Evolutionary conservation across 768 basidiomycete genomes (phyloP), one percentile per base, ranked within the genome.

Genomic region (Rhizopogon vesiculosus): DNA sequence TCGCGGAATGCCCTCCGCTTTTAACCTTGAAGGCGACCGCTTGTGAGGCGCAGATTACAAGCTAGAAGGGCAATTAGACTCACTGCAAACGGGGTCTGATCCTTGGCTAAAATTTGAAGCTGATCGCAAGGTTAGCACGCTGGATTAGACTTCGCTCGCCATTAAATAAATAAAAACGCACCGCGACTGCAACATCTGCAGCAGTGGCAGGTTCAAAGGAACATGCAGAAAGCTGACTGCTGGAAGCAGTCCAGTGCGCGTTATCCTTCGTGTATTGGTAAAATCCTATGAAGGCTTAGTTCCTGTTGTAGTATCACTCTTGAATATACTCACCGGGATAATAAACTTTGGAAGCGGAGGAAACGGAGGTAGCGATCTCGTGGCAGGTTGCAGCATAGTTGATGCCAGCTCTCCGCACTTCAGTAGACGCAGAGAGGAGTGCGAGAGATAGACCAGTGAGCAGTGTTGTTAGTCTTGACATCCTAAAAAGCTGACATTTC

Each of bases 141-240:
- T 28, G n/a, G 3, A 40, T 54, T 6, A 59, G 55, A 40, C 9
- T 13, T 44, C 42, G 18, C 16, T 19, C 5, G 29, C n/a, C 13
- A 13, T 57, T 48, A 7, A 45, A 15, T 7, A 18, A 35, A 22
- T 22, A 45, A 45, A 41, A 59, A 22, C 66, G 45, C 53, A 86
- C 85, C 29, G 80, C 79, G 3, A 62, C 66, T 1, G 71, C 75
- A 33, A 86, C 69, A 55, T 87, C 84, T n/a, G 73, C 72, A 2
- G 78, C 71, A 0, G 75, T 81, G 3, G 78, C 81, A 6, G 85
- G 84, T 62, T 84, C 80, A 9, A 86, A 82, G 13, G 77, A 77
- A 64, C 85, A 87, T 6, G 70, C 67, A 0, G 84, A 60, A 0
- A 57, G 19, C 58, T 82, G 75, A 1, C 72, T 64, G 57, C 80